These are phyloP conservation scores for Dunaliella primolecta DNA, from an alignment of 139 green algal species.

Conservation along the genomic window DNA sequence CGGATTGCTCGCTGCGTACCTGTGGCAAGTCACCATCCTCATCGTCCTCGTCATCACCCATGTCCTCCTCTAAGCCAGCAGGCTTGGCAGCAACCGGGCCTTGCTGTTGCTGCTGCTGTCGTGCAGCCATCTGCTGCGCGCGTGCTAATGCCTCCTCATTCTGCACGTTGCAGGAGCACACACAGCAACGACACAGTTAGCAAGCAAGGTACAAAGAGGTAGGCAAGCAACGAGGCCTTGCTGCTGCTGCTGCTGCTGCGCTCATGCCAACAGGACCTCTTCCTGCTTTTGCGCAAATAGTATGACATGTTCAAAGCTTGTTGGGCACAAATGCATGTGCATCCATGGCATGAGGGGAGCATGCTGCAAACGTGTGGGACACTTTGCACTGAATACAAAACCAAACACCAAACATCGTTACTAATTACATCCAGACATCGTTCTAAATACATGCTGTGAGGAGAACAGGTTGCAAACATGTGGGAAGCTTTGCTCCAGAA, in stretches of 20 bases:
- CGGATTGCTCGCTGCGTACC: constrained; percentile 15
- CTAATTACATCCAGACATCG: neutral
- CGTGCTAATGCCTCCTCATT: constrained; percentile 28
- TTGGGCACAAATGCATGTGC: neutral
- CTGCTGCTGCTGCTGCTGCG: too few relatives aligned
- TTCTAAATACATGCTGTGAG: neutral
- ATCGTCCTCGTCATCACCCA: constrained; percentile 33
- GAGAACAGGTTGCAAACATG: neutral
- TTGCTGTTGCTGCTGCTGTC: neutral
- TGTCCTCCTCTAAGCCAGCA: neutral
- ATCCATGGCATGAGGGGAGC: neutral
- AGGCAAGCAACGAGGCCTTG: neutral
- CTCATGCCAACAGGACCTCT: too few relatives aligned
- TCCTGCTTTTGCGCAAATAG: constrained; percentile 61
- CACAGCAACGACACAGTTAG: neutral
- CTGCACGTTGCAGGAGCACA: neutral
- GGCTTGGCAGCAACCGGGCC: neutral
- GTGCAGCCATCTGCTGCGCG: constrained; percentile 10
- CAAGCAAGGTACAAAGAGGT: neutral
- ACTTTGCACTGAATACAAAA: neutral
- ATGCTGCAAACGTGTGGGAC: neutral
- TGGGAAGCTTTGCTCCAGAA: neutral
- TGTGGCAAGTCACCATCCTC: constrained; percentile 55
- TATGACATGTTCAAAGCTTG: neutral
- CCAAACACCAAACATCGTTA: neutral